Evolutionary conservation across 1,139 yeast genomes (phyloP).

Genomic region (Blastobotrys arbuscula): DNA sequence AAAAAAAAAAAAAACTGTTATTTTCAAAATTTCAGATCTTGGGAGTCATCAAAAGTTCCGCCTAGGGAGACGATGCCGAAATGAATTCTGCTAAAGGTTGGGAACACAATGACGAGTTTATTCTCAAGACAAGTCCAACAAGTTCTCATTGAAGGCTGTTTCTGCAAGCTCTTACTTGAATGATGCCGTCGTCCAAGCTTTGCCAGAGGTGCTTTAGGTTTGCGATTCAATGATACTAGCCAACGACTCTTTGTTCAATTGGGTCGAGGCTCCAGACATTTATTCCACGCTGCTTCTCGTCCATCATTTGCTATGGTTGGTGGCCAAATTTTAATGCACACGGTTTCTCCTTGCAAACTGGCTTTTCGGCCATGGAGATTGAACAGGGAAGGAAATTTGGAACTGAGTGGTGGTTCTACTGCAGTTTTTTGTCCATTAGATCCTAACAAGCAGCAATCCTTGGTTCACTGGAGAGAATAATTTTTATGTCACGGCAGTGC

Average conservation of each 20-base stretch:
- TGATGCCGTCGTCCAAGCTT: slow-evolving; percentile 52
- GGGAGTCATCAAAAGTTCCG: no score
- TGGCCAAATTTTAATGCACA: slow-evolving; percentile 8
- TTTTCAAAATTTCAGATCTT: no score
- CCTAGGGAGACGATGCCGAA: slow-evolving; percentile 8
- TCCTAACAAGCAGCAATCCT: slow-evolving; percentile 1
- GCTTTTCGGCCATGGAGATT: slow-evolving; percentile 12
- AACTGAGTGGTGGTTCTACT: slow-evolving; percentile 2
- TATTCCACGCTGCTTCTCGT: slow-evolving; percentile 7
- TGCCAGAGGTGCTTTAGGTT: slow-evolving; percentile 10
- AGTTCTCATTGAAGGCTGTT: slow-evolving; percentile 61
- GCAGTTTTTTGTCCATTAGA: slow-evolving; percentile 14
- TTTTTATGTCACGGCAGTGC: slow-evolving; percentile 66
- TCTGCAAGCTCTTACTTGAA: slow-evolving; percentile 75
- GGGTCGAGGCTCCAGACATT: slow-evolving; percentile 5
- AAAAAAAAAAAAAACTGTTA: no score
- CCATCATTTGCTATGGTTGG: slow-evolving; percentile 10
- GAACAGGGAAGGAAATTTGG: background rate
- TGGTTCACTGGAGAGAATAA: slow-evolving; percentile 59
- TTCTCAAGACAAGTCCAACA: background rate
- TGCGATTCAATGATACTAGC: background rate
- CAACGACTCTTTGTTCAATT: slow-evolving; percentile 5
- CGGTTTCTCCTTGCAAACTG: slow-evolving; percentile 2
- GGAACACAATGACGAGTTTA: slow-evolving; percentile 3
- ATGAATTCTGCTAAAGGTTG: background rate